These are phyloP conservation scores for Claviceps africana DNA, from an alignment of 2,329 filamentous ascomycete species.

Conservation along the genomic window DNA sequence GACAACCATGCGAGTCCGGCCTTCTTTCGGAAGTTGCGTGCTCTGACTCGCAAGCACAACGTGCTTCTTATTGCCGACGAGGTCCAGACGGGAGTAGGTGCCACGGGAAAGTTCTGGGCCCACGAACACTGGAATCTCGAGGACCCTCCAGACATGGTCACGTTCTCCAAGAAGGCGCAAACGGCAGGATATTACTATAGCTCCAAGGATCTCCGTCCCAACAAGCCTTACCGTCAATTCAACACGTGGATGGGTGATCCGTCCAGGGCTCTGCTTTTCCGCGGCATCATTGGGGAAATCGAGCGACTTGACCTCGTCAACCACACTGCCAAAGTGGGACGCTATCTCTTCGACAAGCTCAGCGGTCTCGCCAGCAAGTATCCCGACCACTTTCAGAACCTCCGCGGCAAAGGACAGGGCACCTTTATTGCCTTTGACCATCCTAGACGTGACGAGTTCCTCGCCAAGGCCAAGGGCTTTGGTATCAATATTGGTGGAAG, in stretches of 20 bases:
- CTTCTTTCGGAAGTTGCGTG: constrained; percentile 77
- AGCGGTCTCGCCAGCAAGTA: constrained; percentile 54
- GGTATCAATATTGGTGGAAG: constrained; percentile 82
- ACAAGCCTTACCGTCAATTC: constrained; percentile 91
- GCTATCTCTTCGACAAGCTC: constrained; percentile 62
- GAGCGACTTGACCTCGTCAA: constrained; percentile 62
- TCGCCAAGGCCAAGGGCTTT: constrained; percentile 62
- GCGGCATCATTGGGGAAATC: constrained; percentile 72
- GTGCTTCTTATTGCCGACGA: constrained; percentile 86
- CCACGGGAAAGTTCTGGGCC: constrained; percentile 90
- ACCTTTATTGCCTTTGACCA: constrained; percentile 91
- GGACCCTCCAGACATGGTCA: constrained; percentile 79
- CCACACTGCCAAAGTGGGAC: constrained; percentile 63
- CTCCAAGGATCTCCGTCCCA: constrained; percentile 65
- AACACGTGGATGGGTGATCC: constrained; percentile 98
- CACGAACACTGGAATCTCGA: constrained; percentile 85
- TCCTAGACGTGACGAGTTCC: constrained; percentile 63
- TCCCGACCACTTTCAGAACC: constrained; percentile 65
- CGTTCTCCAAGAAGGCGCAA: constrained; percentile 91
- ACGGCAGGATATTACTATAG: constrained; percentile 87
- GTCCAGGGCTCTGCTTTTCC: constrained; percentile 70
- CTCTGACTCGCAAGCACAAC: constrained; percentile 60
- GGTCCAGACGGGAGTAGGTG: constrained; percentile 85
- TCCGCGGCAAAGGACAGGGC: constrained; percentile 75
- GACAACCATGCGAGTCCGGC: constrained; percentile 83